Conservation (phyloP, 1,139 yeast genomes). For the Pichia sp. region DNA sequence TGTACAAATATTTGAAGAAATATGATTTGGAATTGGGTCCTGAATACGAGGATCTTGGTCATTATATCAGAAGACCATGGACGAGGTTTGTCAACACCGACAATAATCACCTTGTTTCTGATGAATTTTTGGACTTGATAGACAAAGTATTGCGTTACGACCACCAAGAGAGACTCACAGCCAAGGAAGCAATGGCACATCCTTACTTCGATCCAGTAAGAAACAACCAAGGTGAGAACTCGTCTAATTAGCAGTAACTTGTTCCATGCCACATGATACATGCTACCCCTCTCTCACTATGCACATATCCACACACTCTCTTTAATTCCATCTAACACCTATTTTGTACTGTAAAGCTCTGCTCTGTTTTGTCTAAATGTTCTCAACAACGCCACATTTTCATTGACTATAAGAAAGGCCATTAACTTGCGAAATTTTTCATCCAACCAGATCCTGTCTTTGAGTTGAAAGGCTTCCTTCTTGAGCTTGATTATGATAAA, state of each 20-base stretch:
- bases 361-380: constrained; percentile 3
- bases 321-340: no score
- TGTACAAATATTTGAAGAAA: constrained; percentile 51
- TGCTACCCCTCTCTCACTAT: neutral
- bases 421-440: constrained; percentile 7
- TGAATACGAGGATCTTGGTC: constrained; percentile 66
- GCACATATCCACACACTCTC: no score
- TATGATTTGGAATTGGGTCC: constrained; percentile 48
- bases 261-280: neutral
- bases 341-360: neutral
- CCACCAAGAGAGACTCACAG: constrained; percentile 69
- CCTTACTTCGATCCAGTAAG: constrained; percentile 37
- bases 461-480: neutral
- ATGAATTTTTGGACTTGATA: constrained; percentile 59
- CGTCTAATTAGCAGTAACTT: no score
- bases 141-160: constrained; percentile 63
- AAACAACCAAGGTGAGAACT: no score
- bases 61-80: constrained; percentile 66
- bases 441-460: neutral
- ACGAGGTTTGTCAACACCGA: constrained; percentile 40
- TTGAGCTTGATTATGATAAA: constrained; percentile 2
- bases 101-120: constrained; percentile 44
- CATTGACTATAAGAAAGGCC: constrained; percentile 13
- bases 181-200: constrained; percentile 67
- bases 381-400: constrained; percentile 5